Evolutionary conservation across 371 early-diverging fungal species (phyloP).

Genomic region (Rhizopus microsporus): DNA sequence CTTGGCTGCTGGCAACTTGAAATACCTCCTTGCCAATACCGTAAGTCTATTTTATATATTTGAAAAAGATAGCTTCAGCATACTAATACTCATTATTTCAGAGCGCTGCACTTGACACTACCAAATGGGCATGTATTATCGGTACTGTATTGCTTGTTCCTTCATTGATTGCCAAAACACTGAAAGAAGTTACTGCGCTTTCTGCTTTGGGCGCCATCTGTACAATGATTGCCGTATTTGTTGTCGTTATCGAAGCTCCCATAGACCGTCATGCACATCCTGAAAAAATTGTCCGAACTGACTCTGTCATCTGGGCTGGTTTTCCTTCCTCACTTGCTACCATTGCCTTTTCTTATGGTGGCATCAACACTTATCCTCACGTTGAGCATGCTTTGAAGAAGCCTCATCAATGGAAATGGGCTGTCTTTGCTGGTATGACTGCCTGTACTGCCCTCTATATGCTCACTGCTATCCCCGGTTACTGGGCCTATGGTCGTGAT

Average conservation of each 20-base stretch:
- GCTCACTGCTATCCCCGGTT: constrained; percentile 78
- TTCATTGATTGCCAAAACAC: constrained; percentile 70
- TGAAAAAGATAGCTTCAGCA: too few relatives aligned
- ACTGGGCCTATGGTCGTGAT: constrained; percentile 74
- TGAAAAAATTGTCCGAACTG: constrained; percentile 12
- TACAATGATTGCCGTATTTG: constrained; percentile 53
- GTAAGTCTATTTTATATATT: constrained; percentile 14
- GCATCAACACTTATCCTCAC: constrained; percentile 62
- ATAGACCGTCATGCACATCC: constrained; percentile 25
- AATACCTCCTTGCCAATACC: constrained; percentile 43
- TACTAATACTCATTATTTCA: constrained; percentile 3
- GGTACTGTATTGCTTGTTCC: constrained; percentile 69
- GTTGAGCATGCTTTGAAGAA: constrained; percentile 85
- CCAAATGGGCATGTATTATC: constrained; percentile 64
- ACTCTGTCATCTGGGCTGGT: constrained; percentile 48
- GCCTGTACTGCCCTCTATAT: constrained; percentile 79
- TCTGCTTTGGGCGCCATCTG: constrained; percentile 46
- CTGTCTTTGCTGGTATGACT: constrained; percentile 66
- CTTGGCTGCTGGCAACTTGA: constrained; percentile 66
- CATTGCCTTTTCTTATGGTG: constrained; percentile 64
- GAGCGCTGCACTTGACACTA: too few relatives aligned
- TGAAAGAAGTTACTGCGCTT: constrained; percentile 75
- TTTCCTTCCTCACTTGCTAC: constrained; percentile 63
- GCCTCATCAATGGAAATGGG: constrained; percentile 77
- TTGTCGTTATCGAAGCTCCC: constrained; percentile 44